Base-by-base conservation (phyloP, 139 green algal species). In the Coelastrella sp. region DNA sequence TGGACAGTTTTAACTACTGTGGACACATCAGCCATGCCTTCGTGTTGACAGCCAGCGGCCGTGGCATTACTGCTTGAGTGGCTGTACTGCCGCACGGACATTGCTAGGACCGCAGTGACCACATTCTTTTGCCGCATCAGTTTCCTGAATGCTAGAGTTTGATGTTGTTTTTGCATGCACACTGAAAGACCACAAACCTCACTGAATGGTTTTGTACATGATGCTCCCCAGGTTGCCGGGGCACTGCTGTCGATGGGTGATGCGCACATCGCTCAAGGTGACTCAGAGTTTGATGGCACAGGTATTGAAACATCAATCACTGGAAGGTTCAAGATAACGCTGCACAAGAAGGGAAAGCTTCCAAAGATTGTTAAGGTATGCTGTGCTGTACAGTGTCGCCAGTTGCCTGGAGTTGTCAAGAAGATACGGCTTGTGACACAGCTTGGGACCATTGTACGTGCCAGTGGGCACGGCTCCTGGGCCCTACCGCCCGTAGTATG, bases 251-350 rank as follows among this genome's bases (percentile, higher is more conserved):
- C 95, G 59, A 94, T 96, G 92, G 95, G 95, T 17, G 95, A 97
- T 58, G 85, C 92, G 3, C 95, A 97, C 90, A 92, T 91, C 16
- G 94, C 94, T 0, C 95, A 97, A 89, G 95, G 95, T 58, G 95
- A 97, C 83, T 91, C 65, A 32, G 95, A 96, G 79, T 87, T 90
- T 86, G 93, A 95, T 78, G 95, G 95, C 22, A 97, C 95, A n/a
- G 95, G 78, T 66, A 94, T 97, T 71, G 95, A 97, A 91, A 96
- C 95, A 60, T 93, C 82, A 68, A 94, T 97, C 64, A 97, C 94
- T 4, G 95, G 91, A 20, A 85, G 92, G 23, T 94, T 96, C 87
- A 95, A 94, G 76, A 78, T 97, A 60, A 97, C 95, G 2, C 82
- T 97, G 77, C 94, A 93, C 92, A 97, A 97, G 90, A 90, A 91